A percentile compares a stretch with the other conserved stretches of the same genome.
These are phyloP conservation scores for Chrysanthemum seticuspe DNA, from an alignment of 129 eudicot genomes.

Conservation along the genomic window DNA sequence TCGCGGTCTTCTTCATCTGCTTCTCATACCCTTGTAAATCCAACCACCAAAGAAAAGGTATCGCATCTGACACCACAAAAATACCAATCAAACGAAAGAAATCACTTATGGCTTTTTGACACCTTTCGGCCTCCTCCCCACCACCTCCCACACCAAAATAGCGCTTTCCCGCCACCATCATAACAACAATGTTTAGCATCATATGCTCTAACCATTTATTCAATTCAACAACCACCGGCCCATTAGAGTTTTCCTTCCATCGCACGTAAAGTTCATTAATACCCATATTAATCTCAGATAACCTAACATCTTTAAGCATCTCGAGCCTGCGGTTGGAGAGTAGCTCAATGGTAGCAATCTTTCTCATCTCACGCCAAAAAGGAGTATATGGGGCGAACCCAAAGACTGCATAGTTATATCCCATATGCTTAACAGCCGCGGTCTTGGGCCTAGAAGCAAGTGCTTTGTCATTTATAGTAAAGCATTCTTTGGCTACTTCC, in stretches of 20 bases:
- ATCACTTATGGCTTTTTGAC: conserved; percentile 19
- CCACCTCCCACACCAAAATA: conserved; percentile 21
- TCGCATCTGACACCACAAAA: conserved; percentile 30
- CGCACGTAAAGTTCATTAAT: conserved; percentile 13
- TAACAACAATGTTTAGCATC: conserved; percentile 23
- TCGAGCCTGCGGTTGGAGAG: conserved; percentile 34
- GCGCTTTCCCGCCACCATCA: conserved; percentile 33
- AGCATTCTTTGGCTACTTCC: conserved; percentile 35
- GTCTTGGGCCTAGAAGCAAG: conserved; percentile 28
- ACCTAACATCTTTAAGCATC: conserved; percentile 22
- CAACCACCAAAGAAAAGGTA: conserved; percentile 38
- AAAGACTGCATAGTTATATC: conserved; percentile 34
- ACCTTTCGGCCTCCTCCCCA: conserved; percentile 24
- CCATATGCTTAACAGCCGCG: conserved; percentile 29
- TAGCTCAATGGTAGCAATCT: conserved; percentile 30
- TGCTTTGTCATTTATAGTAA: conserved; percentile 29
- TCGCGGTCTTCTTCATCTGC: conserved; percentile 29
- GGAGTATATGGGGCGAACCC: conserved; percentile 36
- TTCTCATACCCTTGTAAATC: conserved; percentile 35
- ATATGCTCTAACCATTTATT: conserved; percentile 20
- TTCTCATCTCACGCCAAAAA: conserved; percentile 41
- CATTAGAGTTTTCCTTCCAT: conserved; percentile 19
- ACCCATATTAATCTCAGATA: conserved; percentile 15
- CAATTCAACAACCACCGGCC: conserved; percentile 17
- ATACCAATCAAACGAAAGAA: conserved; percentile 35